Percentiles rank a stretch among this genome's conserved stretches.
Conservation (phyloP, 2,329 filamentous ascomycete genomes). For the Ascochyta clinopodiicola region DNA sequence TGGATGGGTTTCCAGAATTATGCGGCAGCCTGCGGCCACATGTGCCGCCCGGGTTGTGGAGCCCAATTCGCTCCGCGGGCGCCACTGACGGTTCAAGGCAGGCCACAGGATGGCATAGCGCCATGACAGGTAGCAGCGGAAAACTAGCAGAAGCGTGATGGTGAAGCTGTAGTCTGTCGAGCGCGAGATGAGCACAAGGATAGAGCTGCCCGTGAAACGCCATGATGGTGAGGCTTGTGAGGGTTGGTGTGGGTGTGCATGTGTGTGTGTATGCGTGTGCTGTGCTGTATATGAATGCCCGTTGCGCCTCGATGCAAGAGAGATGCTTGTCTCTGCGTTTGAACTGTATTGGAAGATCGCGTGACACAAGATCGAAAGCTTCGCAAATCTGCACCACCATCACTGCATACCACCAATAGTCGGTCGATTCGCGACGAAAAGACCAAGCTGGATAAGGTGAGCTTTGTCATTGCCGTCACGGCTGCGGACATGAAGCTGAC, state of each 20-base stretch:
- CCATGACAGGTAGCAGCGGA: slow-evolving; percentile 35
- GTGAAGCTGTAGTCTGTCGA: slow-evolving; percentile 36
- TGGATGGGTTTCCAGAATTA: slow-evolving; percentile 11
- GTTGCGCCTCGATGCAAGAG: slow-evolving; percentile 30
- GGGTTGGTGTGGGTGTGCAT: slow-evolving; percentile 29
- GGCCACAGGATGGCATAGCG: slow-evolving; percentile 42
- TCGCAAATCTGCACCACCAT: slow-evolving; percentile 2
- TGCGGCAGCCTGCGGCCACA: slow-evolving; percentile 9
- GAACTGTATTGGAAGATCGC: slow-evolving; percentile 28
- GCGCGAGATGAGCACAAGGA: slow-evolving; percentile 40
- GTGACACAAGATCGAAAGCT: slow-evolving; percentile 26
- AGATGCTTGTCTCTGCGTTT: slow-evolving; percentile 27
- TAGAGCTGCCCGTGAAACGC: slow-evolving; percentile 37
- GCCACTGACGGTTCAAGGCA: slow-evolving; percentile 43
- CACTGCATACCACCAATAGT: neutral
- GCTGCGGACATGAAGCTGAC: slow-evolving; percentile 15
- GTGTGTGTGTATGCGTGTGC: no score
- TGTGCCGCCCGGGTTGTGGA: slow-evolving; percentile 24
- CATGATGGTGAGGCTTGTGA: slow-evolving; percentile 34
- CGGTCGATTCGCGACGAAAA: slow-evolving; percentile 1
- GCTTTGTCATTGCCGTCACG: slow-evolving; percentile 7
- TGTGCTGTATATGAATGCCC: slow-evolving; percentile 37
- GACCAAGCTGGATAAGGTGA: slow-evolving; percentile 5
- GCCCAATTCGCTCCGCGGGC: slow-evolving; percentile 36
- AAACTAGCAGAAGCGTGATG: slow-evolving; percentile 36